Evolutionary conservation across 768 basidiomycete species (phyloP).

Genomic region (Termitomyces bulborhizus): DNA sequence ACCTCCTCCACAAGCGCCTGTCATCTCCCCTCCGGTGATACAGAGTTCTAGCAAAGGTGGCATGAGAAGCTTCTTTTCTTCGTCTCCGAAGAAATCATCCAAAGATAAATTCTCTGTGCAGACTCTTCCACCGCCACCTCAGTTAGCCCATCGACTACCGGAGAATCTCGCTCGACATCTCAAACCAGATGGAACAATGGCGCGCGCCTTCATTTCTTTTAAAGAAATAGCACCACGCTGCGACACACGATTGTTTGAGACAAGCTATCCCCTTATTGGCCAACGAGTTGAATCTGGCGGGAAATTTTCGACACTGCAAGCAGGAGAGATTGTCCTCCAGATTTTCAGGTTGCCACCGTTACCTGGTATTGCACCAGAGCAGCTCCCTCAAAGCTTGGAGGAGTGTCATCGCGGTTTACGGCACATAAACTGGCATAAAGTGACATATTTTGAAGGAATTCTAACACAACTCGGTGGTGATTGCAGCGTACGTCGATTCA

Average conservation of each 20-base stretch:
- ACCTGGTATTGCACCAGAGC: slow-evolving; percentile 70
- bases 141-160: slow-evolving; percentile 41
- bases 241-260: slow-evolving; percentile 81
- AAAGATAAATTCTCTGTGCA: slow-evolving; percentile 40
- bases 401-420: slow-evolving; percentile 86
- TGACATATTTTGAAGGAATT: slow-evolving; percentile 88
- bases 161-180: slow-evolving; percentile 82
- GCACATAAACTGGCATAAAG: slow-evolving; percentile 91
- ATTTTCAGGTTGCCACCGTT: slow-evolving; percentile 86
- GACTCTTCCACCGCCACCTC: slow-evolving; percentile 28
- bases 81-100: slow-evolving; percentile 61
- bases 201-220: slow-evolving; percentile 83
- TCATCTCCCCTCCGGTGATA: slow-evolving; percentile 32
- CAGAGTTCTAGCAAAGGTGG: slow-evolving; percentile 54
- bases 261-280: slow-evolving; percentile 74
- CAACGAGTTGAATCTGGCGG: slow-evolving; percentile 56
- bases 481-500: slow-evolving; percentile 59
- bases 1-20: slow-evolving; percentile 27
- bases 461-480: slow-evolving; percentile 94
- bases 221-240: slow-evolving; percentile 81
- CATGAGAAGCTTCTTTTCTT: slow-evolving; percentile 71
- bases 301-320: slow-evolving; percentile 57
- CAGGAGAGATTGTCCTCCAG: slow-evolving; percentile 87
- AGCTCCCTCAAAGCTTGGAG: slow-evolving; percentile 88
- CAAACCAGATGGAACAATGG: slow-evolving; percentile 82